Conservation (phyloP, 2,329 filamentous ascomycete genomes). For the Pseudogymnoascus sp. region DNA sequence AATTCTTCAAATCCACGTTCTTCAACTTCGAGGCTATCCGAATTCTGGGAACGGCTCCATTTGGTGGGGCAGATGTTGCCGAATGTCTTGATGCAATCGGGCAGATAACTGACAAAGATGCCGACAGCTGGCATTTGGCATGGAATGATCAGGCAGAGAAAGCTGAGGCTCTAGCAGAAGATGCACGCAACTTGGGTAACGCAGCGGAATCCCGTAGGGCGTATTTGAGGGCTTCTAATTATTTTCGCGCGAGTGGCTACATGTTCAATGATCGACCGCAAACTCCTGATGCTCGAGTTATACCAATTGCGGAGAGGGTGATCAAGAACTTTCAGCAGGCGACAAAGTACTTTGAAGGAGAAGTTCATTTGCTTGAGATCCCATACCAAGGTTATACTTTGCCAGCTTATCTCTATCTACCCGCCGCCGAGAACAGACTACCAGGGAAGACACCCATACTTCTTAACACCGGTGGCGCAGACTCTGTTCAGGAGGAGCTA, state of each 20-base stretch:
- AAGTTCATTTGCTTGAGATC: constrained; percentile 30
- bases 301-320: constrained; percentile 23
- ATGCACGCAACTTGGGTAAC: constrained; percentile 28
- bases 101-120: constrained; percentile 33
- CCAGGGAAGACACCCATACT: constrained; percentile 22
- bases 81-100: constrained; percentile 34
- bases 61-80: constrained; percentile 33
- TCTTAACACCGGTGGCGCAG: constrained; percentile 25
- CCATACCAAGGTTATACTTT: constrained; percentile 32
- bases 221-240: constrained; percentile 37
- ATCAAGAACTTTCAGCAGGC: constrained; percentile 25
- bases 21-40: constrained; percentile 40
- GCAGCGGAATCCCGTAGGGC: constrained; percentile 28
- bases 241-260: constrained; percentile 32
- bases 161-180: constrained; percentile 30
- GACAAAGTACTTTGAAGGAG: constrained; percentile 26
- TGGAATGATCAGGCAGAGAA: constrained; percentile 29
- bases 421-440: constrained; percentile 16
- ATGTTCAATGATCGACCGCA: constrained; percentile 23
- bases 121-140: constrained; percentile 34
- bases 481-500: constrained; percentile 30
- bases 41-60: constrained; percentile 32
- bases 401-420: constrained; percentile 30
- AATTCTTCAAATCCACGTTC: constrained; percentile 25
- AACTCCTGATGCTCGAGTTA: constrained; percentile 24